Percentiles rank a stretch among this genome's conserved stretches.
Conservation (phyloP, 495 filamentous ascomycete genomes). For the Aspergillus hancockii region DNA sequence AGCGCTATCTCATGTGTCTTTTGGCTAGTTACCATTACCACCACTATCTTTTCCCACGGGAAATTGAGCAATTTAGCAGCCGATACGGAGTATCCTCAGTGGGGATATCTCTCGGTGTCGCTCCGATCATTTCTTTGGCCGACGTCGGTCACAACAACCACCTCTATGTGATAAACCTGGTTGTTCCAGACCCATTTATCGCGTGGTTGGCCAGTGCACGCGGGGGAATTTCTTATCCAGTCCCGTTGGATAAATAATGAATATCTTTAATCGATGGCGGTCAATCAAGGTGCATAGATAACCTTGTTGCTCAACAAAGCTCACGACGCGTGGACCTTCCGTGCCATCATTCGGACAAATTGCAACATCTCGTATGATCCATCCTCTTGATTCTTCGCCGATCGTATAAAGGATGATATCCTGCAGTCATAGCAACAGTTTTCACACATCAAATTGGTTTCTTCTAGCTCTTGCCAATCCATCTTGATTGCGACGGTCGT, state of each 20-base stretch:
- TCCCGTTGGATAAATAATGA: slow-evolving; percentile 1
- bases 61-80: slow-evolving; percentile 61
- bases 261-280: background rate
- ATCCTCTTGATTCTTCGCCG: background rate
- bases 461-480: background rate
- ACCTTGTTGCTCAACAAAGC: background rate
- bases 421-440: background rate
- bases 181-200: background rate
- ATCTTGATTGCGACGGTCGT: background rate
- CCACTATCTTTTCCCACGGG: background rate
- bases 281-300: background rate
- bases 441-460: background rate
- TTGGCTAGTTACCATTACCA: too few species aligned
- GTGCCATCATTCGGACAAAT: background rate
- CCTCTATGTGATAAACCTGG: too few species aligned
- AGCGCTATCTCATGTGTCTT: slow-evolving; percentile 56
- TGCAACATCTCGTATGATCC: slow-evolving; percentile 7
- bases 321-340: slow-evolving; percentile 20
- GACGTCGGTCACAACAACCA: slow-evolving; percentile 1
- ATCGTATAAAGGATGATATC: slow-evolving; percentile 9
- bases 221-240: background rate
- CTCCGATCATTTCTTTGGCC: slow-evolving; percentile 3
- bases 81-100: slow-evolving; percentile 68
- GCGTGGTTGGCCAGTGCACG: slow-evolving; percentile 5
- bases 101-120: slow-evolving; percentile 37